Conservation (phyloP, 306 rosid genomes). For the Acacia melanoxylon region DNA sequence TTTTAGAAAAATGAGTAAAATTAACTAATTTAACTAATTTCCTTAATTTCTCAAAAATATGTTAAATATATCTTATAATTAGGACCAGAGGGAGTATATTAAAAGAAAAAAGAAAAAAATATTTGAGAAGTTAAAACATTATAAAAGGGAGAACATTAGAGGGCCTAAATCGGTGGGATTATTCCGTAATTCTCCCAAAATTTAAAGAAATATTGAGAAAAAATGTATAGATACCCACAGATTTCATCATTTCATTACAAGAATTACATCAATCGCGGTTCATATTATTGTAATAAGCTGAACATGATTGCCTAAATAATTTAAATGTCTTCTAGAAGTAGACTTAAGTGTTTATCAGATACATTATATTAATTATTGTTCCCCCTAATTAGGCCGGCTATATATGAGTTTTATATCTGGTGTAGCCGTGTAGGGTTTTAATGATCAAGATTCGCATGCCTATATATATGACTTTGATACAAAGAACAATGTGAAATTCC, state of each 20-base stretch:
- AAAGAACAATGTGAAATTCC: background rate
- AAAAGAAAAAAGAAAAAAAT: too few relatives aligned
- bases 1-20: too few relatives aligned
- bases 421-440: slow-evolving; percentile 11
- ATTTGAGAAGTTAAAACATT: too few relatives aligned
- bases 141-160: too few relatives aligned
- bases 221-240: background rate
- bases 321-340: background rate
- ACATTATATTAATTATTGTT: slow-evolving; percentile 17
- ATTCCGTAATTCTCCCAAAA: background rate
- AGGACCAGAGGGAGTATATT: too few relatives aligned
- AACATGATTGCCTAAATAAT: background rate
- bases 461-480: background rate
- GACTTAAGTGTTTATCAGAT: background rate
- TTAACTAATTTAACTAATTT: too few relatives aligned
- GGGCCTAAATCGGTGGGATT: too few relatives aligned
- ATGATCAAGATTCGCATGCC: slow-evolving; percentile 25
- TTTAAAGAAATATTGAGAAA: background rate
- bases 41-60: too few relatives aligned
- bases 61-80: too few relatives aligned
- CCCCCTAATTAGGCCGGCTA: slow-evolving; percentile 34
- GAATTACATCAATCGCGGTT: background rate
- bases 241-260: background rate
- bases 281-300: background rate
- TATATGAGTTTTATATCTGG: background rate